Base-by-base conservation (phyloP, 2,329 filamentous ascomycete genomes). In the Nigrograna mackinnonii region DNA sequence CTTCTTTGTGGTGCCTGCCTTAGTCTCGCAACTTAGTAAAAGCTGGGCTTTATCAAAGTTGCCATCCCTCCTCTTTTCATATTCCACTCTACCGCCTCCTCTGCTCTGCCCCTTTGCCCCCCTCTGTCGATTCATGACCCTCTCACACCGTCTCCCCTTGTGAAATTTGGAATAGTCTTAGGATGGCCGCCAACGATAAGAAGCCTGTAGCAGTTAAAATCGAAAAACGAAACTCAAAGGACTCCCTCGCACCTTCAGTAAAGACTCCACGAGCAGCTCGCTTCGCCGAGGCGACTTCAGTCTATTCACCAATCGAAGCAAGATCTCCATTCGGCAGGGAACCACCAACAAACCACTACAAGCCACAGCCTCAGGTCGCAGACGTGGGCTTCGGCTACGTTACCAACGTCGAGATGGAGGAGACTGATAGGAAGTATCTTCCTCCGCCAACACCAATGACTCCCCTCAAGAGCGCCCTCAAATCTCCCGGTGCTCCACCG, bases 311-410 rank as follows among this genome's bases (percentile, higher is more conserved):
- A 31, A 75, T 90, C 60, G 86, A 91, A 47, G 73, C 69, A 31
- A 69, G 74, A 47, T 57, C 59, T 20, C 63, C 62, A 16, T 61
- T 54, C 58, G 56, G 28, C 67, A n/a, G n/a, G n/a, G 79, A 84
- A 49, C 77, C 79, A 35, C 78, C 81, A 31, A 77, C 78, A 32
- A 75, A 76, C 57, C 71, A 78, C 63, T 73, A 81, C 65, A 72
- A 76, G 54, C 75, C 80, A 39, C 80, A 87, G 66, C 74, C 84
- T 40, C 86, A 90, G 64, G 87, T 91, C 22, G 88, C 85, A 45
- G 91, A 96, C 72, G 82, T 96, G 52, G 91, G 91, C 54, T 96
- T 97, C 69, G 91, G 91, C 67, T 96, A 96, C 73, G 87, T 96
- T 64, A 75, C 43, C 69, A 71, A 57, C 68, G 72, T 81, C 57